Conservation (phyloP, 345 rosid genomes). For the Citrus cavaleriei region DNA sequence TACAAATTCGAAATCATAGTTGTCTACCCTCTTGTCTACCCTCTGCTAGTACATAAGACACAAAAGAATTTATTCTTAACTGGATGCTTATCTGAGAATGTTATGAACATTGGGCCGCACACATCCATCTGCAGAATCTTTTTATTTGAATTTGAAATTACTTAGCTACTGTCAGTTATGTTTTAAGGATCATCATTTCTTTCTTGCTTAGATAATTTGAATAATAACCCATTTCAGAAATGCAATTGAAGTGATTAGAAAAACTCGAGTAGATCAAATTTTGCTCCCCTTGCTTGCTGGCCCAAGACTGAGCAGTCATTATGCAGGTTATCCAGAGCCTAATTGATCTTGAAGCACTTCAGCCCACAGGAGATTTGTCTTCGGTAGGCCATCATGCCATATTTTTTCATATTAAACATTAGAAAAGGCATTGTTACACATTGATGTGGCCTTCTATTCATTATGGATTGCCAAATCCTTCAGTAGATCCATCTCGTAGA, state of each 20-base stretch:
- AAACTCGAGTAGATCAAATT: background rate
- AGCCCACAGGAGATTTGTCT: conserved; percentile 93
- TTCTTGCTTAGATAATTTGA: background rate
- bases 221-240: background rate
- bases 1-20: background rate
- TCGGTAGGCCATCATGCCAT: conserved; percentile 40
- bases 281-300: background rate
- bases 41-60: background rate
- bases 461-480: background rate
- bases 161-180: background rate
- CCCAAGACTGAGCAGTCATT: conserved; percentile 17
- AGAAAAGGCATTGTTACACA: background rate
- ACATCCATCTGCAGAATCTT: background rate
- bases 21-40: background rate
- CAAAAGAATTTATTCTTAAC: too few species aligned
- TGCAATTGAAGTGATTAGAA: background rate
- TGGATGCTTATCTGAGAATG: background rate
- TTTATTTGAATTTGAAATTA: background rate
- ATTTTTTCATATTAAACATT: background rate
- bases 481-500: background rate
- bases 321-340: conserved; percentile 80
- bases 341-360: conserved; percentile 90
- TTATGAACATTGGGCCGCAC: background rate
- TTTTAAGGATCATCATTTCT: background rate
- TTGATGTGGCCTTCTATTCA: background rate